phyloP scores from a whole-genome alignment of 1,139 yeast species.

The Diutina pseudorugosa region DNA sequence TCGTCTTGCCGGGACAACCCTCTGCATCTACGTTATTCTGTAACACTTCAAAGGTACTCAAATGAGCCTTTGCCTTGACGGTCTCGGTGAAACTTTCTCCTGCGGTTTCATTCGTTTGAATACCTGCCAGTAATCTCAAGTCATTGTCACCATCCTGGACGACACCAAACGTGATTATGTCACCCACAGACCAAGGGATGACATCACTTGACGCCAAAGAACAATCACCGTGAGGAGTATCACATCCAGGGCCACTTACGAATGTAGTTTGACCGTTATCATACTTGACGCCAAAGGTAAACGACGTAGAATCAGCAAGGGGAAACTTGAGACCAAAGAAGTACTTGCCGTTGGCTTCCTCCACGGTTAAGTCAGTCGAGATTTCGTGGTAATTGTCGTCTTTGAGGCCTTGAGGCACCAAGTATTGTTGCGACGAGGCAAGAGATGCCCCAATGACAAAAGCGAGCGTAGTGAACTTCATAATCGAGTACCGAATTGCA shows the following conservation, averaged over 20 bases:
- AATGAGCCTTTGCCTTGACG: neutral
- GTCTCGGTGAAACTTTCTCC: neutral
- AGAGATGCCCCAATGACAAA: neutral
- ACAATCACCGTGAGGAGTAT: neutral
- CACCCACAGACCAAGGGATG: neutral
- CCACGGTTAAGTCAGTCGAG: neutral
- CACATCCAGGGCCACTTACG: neutral
- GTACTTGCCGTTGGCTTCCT: neutral
- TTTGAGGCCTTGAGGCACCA: neutral
- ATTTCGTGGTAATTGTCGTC: neutral
- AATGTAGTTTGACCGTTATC: neutral
- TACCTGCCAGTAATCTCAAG: neutral
- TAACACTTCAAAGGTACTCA: neutral
- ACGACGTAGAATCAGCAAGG: neutral
- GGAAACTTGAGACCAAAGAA: neutral
- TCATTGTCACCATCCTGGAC: neutral
- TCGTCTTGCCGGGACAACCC: neutral
- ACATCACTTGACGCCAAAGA: neutral
- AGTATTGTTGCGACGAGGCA: neutral
- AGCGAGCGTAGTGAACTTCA: neutral
- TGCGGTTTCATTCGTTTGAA: neutral
- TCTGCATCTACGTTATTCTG: neutral
- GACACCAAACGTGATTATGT: neutral
- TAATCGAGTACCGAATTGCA: neutral
- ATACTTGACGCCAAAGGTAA: neutral